A percentile compares a stretch with the other conserved stretches of the same genome.
phyloP scores from a whole-genome alignment of 1,139 yeast genomes.

The Scheffersomyces stambukii region DNA sequence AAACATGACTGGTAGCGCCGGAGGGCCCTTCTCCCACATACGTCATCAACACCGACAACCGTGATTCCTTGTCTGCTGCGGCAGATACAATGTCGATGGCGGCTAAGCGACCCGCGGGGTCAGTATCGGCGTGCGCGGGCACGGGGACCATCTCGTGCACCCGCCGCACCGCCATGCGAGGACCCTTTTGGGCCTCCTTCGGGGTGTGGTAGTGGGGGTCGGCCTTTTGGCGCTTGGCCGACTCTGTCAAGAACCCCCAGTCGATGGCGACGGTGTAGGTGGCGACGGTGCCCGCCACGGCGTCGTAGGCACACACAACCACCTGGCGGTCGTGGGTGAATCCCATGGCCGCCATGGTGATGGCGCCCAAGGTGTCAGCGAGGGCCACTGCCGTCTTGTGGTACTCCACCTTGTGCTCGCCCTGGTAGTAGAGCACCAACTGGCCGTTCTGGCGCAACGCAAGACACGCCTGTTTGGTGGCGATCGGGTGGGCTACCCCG shows the following conservation, averaged over 20 bases:
- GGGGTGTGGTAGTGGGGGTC: slow-evolving; percentile 55
- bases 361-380: slow-evolving; percentile 17
- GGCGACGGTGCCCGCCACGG: slow-evolving; percentile 34
- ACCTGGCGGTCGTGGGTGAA: slow-evolving; percentile 49
- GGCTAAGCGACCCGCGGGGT: slow-evolving; percentile 9
- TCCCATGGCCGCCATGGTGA: slow-evolving; percentile 57
- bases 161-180: slow-evolving; percentile 19
- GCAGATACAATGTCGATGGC: slow-evolving; percentile 45
- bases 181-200: slow-evolving; percentile 26
- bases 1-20: slow-evolving; percentile 20
- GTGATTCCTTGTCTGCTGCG: slow-evolving; percentile 27
- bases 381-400: slow-evolving; percentile 28
- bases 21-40: slow-evolving; percentile 19
- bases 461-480: slow-evolving; percentile 68
- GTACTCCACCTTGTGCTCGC: slow-evolving; percentile 59
- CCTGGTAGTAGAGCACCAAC: slow-evolving; percentile 56
- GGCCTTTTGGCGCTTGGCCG: slow-evolving; percentile 44
- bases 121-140: slow-evolving; percentile 20
- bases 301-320: slow-evolving; percentile 46
- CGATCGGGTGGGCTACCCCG: slow-evolving; percentile 67
- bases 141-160: slow-evolving; percentile 29
- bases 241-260: slow-evolving; percentile 57
- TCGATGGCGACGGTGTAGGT: slow-evolving; percentile 48
- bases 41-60: slow-evolving; percentile 34
- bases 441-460: slow-evolving; percentile 64